Base-by-base conservation (phyloP, 768 basidiomycete genomes). In the Tulasnella sp. region DNA sequence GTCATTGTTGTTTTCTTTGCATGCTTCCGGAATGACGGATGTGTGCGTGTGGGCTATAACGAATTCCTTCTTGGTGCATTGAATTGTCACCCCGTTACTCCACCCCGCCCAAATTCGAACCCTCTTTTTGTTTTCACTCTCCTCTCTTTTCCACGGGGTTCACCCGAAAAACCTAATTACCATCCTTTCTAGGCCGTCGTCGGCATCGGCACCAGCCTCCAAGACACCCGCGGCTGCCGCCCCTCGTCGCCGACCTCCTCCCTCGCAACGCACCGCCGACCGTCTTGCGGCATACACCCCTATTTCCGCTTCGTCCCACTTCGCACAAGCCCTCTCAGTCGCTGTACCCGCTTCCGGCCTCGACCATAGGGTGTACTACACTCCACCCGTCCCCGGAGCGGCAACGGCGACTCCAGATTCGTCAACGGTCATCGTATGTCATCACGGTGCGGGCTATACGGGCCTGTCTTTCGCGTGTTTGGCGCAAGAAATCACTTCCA, bases 401-500 rank as follows among this genome's bases (percentile, higher is more conserved):
- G 34, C 58, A 52, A 29, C 9, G 79, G 75, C 15, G 0, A 86
- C 85, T 0, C 14, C 67, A 17, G 22, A 25, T 36, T 58, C 49
- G 25, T 54, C 73, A 22, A 90, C 91, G 0, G 89, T 97, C 3
- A 88, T 99, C 82, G 87, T 98, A 6, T 96, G 93, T 83, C 96
- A 97, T 80, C 97, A 99, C 79, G 97, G 97, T 0, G 97, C 94
- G 0, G 97, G 97, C 38, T 94, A 94, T 81, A 91, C 91, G 0
- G 97, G 90, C 0, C 85, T 98, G 78, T 93, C 89, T 79, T 99
- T 97, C 82, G 96, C 97, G 1, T 91, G 90, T 80, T 86, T 97
- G 76, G 94, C 96, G n/a, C 91, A 91, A 82, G 91, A 93, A 83
- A 84, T 98, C 0, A 82, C 81, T 14, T 87, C 84, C 58, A 78